Evolutionary conservation across 306 rosid genomes (phyloP), one percentile per base, ranked within the genome.

Genomic region (Rosa persica): DNA sequence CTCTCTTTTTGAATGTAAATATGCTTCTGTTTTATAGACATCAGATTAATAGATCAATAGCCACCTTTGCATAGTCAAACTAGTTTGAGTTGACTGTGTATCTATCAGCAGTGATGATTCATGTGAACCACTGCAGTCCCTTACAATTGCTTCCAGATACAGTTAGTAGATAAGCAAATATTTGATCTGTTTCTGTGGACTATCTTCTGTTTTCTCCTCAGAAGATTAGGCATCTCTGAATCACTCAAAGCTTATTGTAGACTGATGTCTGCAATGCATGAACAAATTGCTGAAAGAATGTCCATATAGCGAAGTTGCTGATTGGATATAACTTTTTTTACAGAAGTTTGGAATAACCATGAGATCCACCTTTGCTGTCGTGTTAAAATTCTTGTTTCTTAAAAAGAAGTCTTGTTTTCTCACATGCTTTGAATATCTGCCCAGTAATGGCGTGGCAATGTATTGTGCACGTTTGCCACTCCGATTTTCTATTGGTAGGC

Each of bases 1-100:
- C 76, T 57, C 72, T 64, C 83, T 82, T 79, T 60, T 67, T 62
- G 58, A 61, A 61, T 23, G 71, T 52, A 38, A 74, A 76, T 70
- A 0, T 70, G 81, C 79, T 61, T 23, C 13, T 23, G 38, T 25
- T 61, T 68, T 76, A 23, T n/a, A 43, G 5, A 43, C 64, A 12
- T 40, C 62, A 61, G 70, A 7, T 64, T 73, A 5, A 40, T 22
- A 51, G 36, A 17, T 73, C 16, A 43, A 13, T 30, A 13, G 55
- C 43, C 15, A 7, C 42, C 69, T 43, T 75, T 34, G 6, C 20
- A 19, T 49, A 19, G 62, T 72, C n/a, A 47, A 46, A 30, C 27
- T 30, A 48, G 43, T 30, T 16, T 72, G 65, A 72, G 15, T 22
- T 11, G 46, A 73, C 38, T 36, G 36, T 60, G 23, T 20, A 13